phyloP scores from a whole-genome alignment of 2,329 filamentous ascomycete genomes.

The Curvularia sp. region DNA sequence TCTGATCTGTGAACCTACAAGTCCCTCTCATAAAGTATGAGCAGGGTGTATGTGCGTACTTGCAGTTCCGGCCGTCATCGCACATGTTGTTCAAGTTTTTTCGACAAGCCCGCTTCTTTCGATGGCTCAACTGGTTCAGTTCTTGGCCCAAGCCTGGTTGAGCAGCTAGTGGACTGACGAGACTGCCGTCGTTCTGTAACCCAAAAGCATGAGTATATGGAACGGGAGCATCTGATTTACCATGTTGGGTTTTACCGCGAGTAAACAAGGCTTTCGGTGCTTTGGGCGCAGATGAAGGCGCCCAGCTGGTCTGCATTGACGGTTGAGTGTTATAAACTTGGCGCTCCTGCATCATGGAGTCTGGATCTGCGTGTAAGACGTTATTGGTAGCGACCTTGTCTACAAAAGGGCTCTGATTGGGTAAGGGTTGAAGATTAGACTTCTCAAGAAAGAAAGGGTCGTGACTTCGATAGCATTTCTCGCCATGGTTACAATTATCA shows the following conservation, averaged over 20 bases:
- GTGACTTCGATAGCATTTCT: conserved; percentile 6
- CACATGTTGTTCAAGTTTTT: background rate
- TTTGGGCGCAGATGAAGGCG: background rate
- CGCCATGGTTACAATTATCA: background rate
- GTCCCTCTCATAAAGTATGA: background rate
- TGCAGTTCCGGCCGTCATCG: conserved; percentile 2
- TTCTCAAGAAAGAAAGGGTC: conserved; percentile 12
- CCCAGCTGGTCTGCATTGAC: background rate
- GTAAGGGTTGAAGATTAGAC: background rate
- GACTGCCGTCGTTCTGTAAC: background rate
- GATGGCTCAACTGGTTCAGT: background rate
- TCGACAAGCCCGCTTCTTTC: conserved; percentile 2
- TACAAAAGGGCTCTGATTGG: background rate
- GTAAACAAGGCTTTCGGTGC: background rate
- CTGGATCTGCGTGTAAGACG: background rate
- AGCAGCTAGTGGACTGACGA: background rate
- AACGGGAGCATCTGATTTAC: too few species aligned
- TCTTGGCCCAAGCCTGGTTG: background rate
- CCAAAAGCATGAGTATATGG: background rate
- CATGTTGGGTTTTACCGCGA: background rate
- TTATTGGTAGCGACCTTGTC: background rate
- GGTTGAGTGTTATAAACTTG: background rate
- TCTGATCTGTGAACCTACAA: background rate
- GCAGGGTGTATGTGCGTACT: conserved; percentile 1
- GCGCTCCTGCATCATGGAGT: background rate